Base-by-base conservation (phyloP, 495 filamentous ascomycete species). In the Baudoinia panamericana region DNA sequence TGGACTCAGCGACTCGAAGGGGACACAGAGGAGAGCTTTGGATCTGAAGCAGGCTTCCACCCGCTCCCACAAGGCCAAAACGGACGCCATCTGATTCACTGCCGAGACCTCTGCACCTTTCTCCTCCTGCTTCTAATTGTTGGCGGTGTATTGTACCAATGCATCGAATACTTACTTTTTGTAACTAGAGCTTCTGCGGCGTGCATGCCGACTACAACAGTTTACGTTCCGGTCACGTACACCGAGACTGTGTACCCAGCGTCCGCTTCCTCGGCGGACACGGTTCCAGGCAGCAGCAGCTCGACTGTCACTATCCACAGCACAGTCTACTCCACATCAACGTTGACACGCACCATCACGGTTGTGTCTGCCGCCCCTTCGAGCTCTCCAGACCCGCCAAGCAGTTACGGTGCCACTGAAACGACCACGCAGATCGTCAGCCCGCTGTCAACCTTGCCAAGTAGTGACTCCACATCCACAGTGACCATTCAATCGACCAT, bases 221-320 rank as follows among this genome's bases (percentile, higher is more conserved):
- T 51, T 30, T 51, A 32, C 30, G 27, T 50, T 7, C 47, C 47
- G 1, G 43, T 51, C 30, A 45, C 47, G 2, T 29, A 51, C 18
- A 51, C 43, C 23, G 28, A 11, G n/a, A 43, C 30, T 8, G 15
- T 31, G 15, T 23, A 22, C 15, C 33, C 28, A 11, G 30, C 23
- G 22, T 25, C 45, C 12, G 4, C 42, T 39, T 45, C 34, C 28
- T 6, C 29, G 11, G 22, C 28, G 3, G 7, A 15, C 17, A 34
- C 12, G 2, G 18, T 12, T 13, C 5, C 11, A 6, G 20, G 19
- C 39, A 31, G 8, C 39, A 4, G 4, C 2, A 23, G 27, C 18
- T 26, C 24, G 13, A 19, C 11, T 3, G 38, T 9, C 24, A 39
- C 21, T 19, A 34, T 19, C 35, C 10, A 29, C 27, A 26, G 36